Base-by-base conservation (phyloP, 129 eudicot species). In the Glebionis coronaria region DNA sequence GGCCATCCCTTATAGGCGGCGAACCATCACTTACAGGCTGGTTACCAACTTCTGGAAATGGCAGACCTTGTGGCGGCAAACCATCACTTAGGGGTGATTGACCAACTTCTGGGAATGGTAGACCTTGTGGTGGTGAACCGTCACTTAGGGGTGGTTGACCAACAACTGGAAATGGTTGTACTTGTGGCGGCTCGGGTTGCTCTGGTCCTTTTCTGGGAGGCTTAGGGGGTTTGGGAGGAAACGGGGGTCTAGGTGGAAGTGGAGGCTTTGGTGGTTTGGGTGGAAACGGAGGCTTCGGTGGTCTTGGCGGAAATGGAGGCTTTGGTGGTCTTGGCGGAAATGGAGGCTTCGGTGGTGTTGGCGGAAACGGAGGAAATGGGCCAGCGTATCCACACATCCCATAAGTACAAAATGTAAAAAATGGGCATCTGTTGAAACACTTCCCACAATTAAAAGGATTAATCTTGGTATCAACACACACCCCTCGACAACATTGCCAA, bases 341-440 rank as follows among this genome's bases (percentile, higher is more conserved):
- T 12, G 82, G 79, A 18, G 12, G 44, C 78, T 74, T 21, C n/a
- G 78, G 73, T 0, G 73, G 73, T 15, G 40, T 27, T 0, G 84
- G 87, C 3, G 87, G 85, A 58, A 72, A 78, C 0, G 92, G 89
- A 2, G 87, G 83, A 16, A 44, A 25, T 4, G 83, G 89, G 13
- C 74, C 87, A 5, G 93, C 86, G 50, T 91, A 87, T n/a, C 90
- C 90, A 73, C 97, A 91, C 82, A 85, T 73, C 23, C 97, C 97
- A 50, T 66, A 80, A 7, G 75, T 45, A 65, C 97, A 91, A 46
- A 78, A 70, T 52, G 82, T 72, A 3, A 80, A 76, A 53, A 74
- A 72, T 1, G 79, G 76, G 72, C 97, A 91, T 46, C 78, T 70
- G 15, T 79, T 77, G 27, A 59, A 70, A 69, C 97, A 91, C 1